Evolutionary conservation across 2,329 filamentous ascomycete genomes (phyloP).

Genomic region (Aureobasidium sp.): DNA sequence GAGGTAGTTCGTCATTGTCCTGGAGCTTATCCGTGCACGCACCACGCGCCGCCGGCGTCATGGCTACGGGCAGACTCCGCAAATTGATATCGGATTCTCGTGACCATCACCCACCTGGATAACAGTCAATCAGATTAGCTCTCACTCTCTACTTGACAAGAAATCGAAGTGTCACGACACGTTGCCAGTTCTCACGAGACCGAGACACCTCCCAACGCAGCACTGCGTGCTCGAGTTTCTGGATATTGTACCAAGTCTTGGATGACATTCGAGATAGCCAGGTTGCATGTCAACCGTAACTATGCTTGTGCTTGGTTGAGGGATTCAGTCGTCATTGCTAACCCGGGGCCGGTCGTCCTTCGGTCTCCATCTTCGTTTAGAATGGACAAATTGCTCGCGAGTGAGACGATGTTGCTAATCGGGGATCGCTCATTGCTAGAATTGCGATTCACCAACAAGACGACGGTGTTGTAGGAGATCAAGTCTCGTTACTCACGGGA

Average conservation of each 20-base stretch:
- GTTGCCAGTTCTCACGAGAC: too few relatives aligned
- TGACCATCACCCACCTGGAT: not conserved
- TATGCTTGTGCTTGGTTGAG: not conserved
- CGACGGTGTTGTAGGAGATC: not conserved
- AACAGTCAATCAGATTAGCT: not conserved
- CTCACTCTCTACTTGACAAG: not conserved
- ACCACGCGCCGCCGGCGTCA: not conserved
- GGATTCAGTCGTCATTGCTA: not conserved
- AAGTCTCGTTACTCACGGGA: not conserved
- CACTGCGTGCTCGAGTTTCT: not conserved
- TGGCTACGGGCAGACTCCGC: not conserved
- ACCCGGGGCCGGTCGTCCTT: slow-evolving; percentile 1
- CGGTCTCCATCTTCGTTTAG: not conserved
- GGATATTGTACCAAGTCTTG: not conserved
- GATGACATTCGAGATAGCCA: not conserved
- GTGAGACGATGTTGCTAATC: not conserved
- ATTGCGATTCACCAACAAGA: not conserved
- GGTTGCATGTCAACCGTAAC: not conserved
- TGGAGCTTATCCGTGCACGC: not conserved
- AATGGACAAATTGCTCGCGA: not conserved
- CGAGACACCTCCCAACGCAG: not conserved
- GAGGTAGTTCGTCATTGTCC: not conserved
- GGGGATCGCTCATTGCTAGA: not conserved
- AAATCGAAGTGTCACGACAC: not conserved
- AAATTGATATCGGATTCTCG: not conserved